These are phyloP conservation scores for Ophiosphaerella narmari DNA, from an alignment of 2,329 filamentous ascomycete species.

Conservation along the genomic window DNA sequence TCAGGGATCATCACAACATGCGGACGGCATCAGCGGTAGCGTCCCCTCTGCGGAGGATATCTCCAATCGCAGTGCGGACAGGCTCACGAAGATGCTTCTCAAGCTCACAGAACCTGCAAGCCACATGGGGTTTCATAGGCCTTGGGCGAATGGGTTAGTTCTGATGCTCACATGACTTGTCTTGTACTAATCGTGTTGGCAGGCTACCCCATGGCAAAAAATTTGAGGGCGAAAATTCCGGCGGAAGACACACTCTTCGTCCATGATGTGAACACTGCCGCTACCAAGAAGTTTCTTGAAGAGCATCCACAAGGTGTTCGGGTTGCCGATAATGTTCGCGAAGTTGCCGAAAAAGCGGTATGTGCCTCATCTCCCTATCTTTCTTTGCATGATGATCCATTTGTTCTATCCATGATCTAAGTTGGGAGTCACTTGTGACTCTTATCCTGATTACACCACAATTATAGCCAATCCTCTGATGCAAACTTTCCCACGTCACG, in stretches of 20 bases:
- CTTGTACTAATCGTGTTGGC: constrained; percentile 14
- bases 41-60: constrained; percentile 32
- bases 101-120: constrained; percentile 47
- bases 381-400: constrained; percentile 55
- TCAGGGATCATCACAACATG: constrained; percentile 29
- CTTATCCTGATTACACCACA: constrained; percentile 65
- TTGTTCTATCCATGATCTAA: constrained; percentile 71
- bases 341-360: constrained; percentile 71
- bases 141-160: constrained; percentile 56
- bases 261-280: constrained; percentile 66
- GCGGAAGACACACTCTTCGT: constrained; percentile 65
- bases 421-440: constrained; percentile 65
- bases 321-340: constrained; percentile 61
- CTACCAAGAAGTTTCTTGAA: constrained; percentile 61
- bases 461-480: constrained; percentile 78
- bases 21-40: constrained; percentile 32
- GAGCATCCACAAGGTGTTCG: constrained; percentile 60
- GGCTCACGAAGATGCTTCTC: constrained; percentile 49
- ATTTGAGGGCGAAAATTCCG: constrained; percentile 69
- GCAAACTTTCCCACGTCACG: constrained; percentile 14
- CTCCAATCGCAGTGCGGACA: constrained; percentile 20
- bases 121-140: constrained; percentile 57
- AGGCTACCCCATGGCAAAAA: constrained; percentile 76
- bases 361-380: constrained; percentile 36
- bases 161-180: constrained; percentile 23